phyloP scores from a whole-genome alignment of 2,329 filamentous ascomycete species.

The Aureobasidium sp. region DNA sequence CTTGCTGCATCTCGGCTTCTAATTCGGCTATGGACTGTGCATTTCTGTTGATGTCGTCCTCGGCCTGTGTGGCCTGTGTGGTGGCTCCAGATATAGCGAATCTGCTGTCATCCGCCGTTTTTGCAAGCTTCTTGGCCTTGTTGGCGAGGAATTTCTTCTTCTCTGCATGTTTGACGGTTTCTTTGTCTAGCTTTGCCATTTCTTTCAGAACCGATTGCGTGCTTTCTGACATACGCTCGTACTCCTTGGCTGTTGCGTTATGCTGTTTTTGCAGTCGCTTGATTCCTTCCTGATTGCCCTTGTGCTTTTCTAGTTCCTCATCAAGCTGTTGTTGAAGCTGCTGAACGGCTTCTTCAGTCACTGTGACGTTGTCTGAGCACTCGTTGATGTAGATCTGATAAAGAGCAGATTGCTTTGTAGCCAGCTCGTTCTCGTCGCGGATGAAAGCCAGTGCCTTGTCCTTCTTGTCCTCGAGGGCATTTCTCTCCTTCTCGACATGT shows the following conservation, averaged over 20 bases:
- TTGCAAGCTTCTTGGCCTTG: constrained; percentile 94
- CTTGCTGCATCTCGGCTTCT: constrained; percentile 66
- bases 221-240: constrained; percentile 73
- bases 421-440: constrained; percentile 86
- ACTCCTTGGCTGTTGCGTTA: constrained; percentile 74
- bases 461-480: constrained; percentile 89
- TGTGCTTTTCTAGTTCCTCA: constrained; percentile 81
- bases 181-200: constrained; percentile 88
- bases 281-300: constrained; percentile 83
- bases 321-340: constrained; percentile 85
- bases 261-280: constrained; percentile 82
- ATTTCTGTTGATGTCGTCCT: constrained; percentile 70
- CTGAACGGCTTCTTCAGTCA: constrained; percentile 82
- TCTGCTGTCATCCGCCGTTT: constrained; percentile 71
- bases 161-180: constrained; percentile 94
- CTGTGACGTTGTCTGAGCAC: constrained; percentile 78
- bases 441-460: constrained; percentile 86
- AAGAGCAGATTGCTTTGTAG: constrained; percentile 79
- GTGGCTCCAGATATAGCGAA: constrained; percentile 67
- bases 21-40: constrained; percentile 66
- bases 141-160: constrained; percentile 88
- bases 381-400: constrained; percentile 90
- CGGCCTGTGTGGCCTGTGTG: constrained; percentile 69
- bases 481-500: constrained; percentile 96
- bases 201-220: constrained; percentile 76